phyloP scores from a whole-genome alignment of 1,284 basidiomycete genomes.

The Boletus holoroseus region DNA sequence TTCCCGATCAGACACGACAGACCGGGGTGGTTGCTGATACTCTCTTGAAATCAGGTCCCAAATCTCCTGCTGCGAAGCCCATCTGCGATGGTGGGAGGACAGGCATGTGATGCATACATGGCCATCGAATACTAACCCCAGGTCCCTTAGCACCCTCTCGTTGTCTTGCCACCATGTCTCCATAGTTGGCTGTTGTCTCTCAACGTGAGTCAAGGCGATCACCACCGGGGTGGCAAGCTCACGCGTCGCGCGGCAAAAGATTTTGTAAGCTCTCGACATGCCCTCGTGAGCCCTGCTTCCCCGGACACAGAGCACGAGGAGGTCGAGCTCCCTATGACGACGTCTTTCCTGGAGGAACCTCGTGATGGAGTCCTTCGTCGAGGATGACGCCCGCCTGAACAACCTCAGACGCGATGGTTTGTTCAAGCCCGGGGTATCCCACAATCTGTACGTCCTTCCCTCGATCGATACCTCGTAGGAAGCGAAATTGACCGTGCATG shows the following conservation, averaged over 20 bases:
- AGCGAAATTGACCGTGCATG: constrained; percentile 19
- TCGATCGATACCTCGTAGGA: constrained; percentile 16
- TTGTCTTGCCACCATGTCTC: constrained; percentile 33
- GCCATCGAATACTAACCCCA: constrained; percentile 24
- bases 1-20: not conserved
- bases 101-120: constrained; percentile 27
- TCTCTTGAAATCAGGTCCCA: constrained; percentile 11
- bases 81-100: constrained; percentile 15
- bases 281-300: constrained; percentile 12
- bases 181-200: constrained; percentile 26
- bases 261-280: constrained; percentile 16
- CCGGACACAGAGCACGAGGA: constrained; percentile 21
- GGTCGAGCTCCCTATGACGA: constrained; percentile 14
- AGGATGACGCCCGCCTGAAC: constrained; percentile 8
- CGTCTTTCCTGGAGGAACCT: constrained; percentile 17
- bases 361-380: constrained; percentile 2
- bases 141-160: constrained; percentile 6
- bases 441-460: constrained; percentile 16
- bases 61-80: constrained; percentile 18
- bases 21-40: not conserved
- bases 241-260: constrained; percentile 18
- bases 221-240: constrained; percentile 24
- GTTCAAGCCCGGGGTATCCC: constrained; percentile 32
- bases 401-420: constrained; percentile 4
- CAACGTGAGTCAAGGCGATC: constrained; percentile 28